A percentile compares a stretch with the other conserved stretches of the same genome.
Evolutionary conservation across 2,329 filamentous ascomycete genomes (phyloP).

Genomic region (Penicillium paneum): DNA sequence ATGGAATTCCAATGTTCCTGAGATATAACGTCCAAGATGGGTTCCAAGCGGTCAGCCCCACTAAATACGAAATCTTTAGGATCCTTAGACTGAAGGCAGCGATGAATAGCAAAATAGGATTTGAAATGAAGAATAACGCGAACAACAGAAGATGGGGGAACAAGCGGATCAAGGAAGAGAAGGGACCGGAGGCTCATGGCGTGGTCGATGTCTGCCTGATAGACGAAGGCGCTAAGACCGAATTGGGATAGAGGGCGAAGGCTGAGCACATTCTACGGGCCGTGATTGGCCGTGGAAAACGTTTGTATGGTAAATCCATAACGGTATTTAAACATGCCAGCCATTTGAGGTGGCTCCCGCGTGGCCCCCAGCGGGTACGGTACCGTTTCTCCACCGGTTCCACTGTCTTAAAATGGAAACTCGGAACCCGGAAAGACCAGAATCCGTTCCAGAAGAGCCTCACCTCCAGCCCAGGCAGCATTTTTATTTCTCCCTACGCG

Average conservation of each 20-base stretch:
- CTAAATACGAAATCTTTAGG: conserved; percentile 6
- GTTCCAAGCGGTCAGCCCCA: conserved; percentile 10
- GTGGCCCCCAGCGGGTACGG: background rate
- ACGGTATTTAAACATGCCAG: background rate
- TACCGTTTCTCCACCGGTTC: conserved; percentile 6
- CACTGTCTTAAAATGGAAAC: conserved; percentile 13
- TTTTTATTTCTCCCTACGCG: background rate
- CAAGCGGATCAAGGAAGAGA: conserved; percentile 20
- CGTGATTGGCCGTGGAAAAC: conserved; percentile 12
- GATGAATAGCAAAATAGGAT: background rate
- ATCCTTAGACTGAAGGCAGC: conserved; percentile 3
- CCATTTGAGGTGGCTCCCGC: conserved; percentile 1
- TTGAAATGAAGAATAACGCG: conserved; percentile 16
- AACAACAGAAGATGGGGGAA: conserved; percentile 2
- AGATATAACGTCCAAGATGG: conserved; percentile 5
- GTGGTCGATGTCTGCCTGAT: conserved; percentile 41
- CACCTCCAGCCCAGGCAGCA: background rate
- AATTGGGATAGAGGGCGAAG: conserved; percentile 21
- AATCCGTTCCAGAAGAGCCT: conserved; percentile 1
- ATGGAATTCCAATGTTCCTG: background rate
- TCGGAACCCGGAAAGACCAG: background rate
- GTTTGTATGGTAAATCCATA: background rate
- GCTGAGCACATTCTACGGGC: conserved; percentile 16
- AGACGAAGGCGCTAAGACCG: conserved; percentile 28
- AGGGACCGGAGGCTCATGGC: conserved; percentile 22